Evolutionary conservation across 129 eudicot genomes (phyloP).

Genomic region (Helichrysum umbraculigerum): DNA sequence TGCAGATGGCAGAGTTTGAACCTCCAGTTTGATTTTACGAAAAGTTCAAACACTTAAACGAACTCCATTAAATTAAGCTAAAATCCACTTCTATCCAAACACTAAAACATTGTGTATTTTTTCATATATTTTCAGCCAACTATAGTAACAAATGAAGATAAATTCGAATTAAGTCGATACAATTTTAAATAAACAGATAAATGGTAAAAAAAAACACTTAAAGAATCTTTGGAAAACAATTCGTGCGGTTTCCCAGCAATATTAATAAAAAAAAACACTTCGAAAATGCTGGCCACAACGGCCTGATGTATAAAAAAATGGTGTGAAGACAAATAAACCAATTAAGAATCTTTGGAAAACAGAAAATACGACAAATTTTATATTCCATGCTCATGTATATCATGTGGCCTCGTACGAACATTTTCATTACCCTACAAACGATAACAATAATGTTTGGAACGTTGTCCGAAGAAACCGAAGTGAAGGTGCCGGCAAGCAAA

Average conservation of each 20-base stretch:
- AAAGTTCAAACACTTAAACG: no score
- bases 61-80: no score
- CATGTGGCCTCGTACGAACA: slow-evolving; percentile 1
- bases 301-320: neutral
- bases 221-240: no score
- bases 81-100: no score
- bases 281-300: neutral
- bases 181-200: no score
- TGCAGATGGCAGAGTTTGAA: no score
- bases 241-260: neutral
- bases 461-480: slow-evolving; percentile 31
- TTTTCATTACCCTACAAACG: slow-evolving; percentile 5
- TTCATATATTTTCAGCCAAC: no score
- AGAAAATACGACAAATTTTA: neutral
- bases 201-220: neutral
- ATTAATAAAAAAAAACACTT: neutral
- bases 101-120: no score
- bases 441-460: slow-evolving; percentile 38
- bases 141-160: no score
- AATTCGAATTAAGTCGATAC: no score
- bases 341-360: slow-evolving; percentile 6
- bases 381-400: neutral
- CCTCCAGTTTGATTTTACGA: no score
- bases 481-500: slow-evolving; percentile 35
- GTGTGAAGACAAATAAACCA: neutral